Evolutionary conservation across 805 yeast genomes (phyloP).

Genomic region (Yarrowia keelungensis): DNA sequence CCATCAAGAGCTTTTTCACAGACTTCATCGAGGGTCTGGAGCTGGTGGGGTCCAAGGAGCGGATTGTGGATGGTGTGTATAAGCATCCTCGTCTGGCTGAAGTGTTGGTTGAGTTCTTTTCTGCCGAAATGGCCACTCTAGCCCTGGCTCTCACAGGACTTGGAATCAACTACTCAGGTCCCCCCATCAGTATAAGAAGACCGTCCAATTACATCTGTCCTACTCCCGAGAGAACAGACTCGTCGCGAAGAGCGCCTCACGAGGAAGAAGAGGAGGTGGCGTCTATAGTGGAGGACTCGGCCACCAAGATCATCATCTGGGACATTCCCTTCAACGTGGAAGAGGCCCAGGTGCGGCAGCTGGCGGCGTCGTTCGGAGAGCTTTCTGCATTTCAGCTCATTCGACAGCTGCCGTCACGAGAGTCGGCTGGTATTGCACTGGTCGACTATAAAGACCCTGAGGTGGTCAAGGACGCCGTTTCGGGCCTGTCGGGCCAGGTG

Average conservation of each 20-base stretch:
- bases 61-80: constrained; percentile 36
- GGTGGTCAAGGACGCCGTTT: constrained; percentile 47
- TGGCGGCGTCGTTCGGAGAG: constrained; percentile 43
- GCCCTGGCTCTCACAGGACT: constrained; percentile 54
- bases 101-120: constrained; percentile 57
- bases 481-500: constrained; percentile 50
- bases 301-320: constrained; percentile 34
- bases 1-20: constrained; percentile 32
- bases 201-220: constrained; percentile 58
- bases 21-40: constrained; percentile 35
- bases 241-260: not conserved
- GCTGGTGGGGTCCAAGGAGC: constrained; percentile 32
- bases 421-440: constrained; percentile 32
- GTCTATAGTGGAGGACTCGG: constrained; percentile 40
- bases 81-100: constrained; percentile 24
- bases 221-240: constrained; percentile 26
- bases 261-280: constrained; percentile 38
- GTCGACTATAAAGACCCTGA: constrained; percentile 42
- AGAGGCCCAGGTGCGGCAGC: constrained; percentile 5
- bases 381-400: constrained; percentile 44
- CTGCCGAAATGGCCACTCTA: constrained; percentile 62
- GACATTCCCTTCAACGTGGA: constrained; percentile 19
- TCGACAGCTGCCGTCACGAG: constrained; percentile 28
- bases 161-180: constrained; percentile 43
- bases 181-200: constrained; percentile 50